Evolutionary conservation across 163 green algal genomes (phyloP).

Genomic region (Volvox carteri): DNA sequence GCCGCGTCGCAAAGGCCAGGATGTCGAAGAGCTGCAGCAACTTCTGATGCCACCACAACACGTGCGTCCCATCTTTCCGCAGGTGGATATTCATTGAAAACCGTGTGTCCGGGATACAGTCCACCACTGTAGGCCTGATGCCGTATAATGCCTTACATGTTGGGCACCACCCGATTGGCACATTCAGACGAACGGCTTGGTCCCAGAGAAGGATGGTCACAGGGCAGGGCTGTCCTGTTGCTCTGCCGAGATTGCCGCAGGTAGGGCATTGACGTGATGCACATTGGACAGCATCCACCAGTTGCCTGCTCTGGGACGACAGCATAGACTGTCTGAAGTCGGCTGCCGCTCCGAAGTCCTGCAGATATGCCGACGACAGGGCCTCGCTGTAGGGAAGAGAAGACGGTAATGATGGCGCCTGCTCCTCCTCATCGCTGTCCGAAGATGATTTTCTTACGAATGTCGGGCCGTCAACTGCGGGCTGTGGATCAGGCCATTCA

Average conservation of each 20-base stretch:
- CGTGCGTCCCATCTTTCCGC: not conserved
- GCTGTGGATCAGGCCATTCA: not conserved
- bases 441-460: not conserved
- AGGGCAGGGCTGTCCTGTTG: not conserved
- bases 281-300: no score
- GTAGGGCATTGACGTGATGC: no score
- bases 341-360: not conserved
- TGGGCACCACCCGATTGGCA: not conserved
- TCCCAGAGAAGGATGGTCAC: conserved; percentile 4
- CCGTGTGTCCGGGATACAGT: not conserved
- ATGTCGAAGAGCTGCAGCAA: not conserved
- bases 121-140: not conserved
- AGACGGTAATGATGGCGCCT: not conserved
- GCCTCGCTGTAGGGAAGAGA: not conserved
- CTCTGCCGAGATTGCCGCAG: no score
- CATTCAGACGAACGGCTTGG: not conserved
- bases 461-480: not conserved
- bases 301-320: no score
- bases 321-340: no score
- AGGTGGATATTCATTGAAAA: not conserved
- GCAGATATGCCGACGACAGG: not conserved
- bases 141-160: not conserved
- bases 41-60: not conserved
- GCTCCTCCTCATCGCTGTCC: not conserved
- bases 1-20: not conserved